A percentile compares a stretch with the other conserved stretches of the same genome.
phyloP scores from a whole-genome alignment of 2,329 filamentous ascomycete genomes.

The Fusarium devonianum region DNA sequence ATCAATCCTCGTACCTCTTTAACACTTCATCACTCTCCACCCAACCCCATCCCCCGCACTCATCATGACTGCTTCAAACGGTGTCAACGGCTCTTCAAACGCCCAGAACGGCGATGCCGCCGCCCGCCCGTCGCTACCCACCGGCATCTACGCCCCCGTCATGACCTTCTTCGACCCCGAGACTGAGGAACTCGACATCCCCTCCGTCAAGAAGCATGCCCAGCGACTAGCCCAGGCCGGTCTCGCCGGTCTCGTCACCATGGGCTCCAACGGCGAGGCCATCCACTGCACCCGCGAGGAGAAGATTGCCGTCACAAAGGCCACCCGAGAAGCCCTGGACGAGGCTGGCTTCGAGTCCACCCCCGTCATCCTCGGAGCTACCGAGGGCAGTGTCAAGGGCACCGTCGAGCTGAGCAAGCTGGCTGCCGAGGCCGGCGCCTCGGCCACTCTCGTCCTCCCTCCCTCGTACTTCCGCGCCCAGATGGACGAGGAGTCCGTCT shows the following conservation, averaged over 20 bases:
- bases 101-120: constrained; percentile 37
- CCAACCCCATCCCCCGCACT: constrained; percentile 7
- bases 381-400: constrained; percentile 80
- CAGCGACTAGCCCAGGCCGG: constrained; percentile 79
- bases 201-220: constrained; percentile 80
- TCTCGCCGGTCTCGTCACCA: constrained; percentile 81
- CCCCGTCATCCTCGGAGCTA: constrained; percentile 84
- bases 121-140: constrained; percentile 67
- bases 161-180: constrained; percentile 89
- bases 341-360: constrained; percentile 77
- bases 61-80: constrained; percentile 40
- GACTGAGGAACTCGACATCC: constrained; percentile 84
- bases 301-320: constrained; percentile 75
- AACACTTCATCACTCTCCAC: not conserved
- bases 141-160: constrained; percentile 86
- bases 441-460: constrained; percentile 81
- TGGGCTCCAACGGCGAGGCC: constrained; percentile 92
- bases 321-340: constrained; percentile 82
- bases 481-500: constrained; percentile 76
- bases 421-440: constrained; percentile 72
- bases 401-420: constrained; percentile 79
- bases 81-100: constrained; percentile 33
- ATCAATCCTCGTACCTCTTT: constrained; percentile 1
- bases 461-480: constrained; percentile 84
- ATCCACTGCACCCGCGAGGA: constrained; percentile 83